phyloP scores from a whole-genome alignment of 768 basidiomycete species.

The Naganishia vaughanmartiniae region DNA sequence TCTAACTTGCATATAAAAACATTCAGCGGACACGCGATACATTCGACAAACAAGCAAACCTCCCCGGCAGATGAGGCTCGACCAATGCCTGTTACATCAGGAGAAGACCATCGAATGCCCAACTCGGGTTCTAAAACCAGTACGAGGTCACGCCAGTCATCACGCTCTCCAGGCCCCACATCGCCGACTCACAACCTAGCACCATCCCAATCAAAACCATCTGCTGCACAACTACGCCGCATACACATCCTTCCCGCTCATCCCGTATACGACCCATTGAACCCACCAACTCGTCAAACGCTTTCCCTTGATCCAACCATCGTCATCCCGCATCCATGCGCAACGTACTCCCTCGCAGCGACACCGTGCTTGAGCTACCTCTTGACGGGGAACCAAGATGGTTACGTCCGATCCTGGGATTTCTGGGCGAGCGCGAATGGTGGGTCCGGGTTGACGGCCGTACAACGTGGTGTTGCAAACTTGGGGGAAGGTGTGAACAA shows the following conservation, averaged over 20 bases:
- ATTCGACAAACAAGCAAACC: neutral
- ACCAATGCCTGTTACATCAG: neutral
- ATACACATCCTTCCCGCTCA: neutral
- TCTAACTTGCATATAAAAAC: neutral
- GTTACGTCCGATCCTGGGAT: slow-evolving; percentile 88
- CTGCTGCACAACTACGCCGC: slow-evolving; percentile 5
- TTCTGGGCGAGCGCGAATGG: slow-evolving; percentile 84
- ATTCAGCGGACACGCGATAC: neutral
- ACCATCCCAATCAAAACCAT: slow-evolving; percentile 4
- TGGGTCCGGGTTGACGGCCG: slow-evolving; percentile 78
- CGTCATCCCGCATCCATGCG: slow-evolving; percentile 81
- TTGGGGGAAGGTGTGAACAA: slow-evolving; percentile 91
- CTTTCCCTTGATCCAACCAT: slow-evolving; percentile 75
- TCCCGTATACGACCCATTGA: slow-evolving; percentile 4
- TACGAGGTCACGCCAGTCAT: slow-evolving; percentile 16
- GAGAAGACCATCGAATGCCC: neutral
- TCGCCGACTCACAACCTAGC: slow-evolving; percentile 3
- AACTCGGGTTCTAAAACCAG: neutral
- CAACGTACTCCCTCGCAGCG: slow-evolving; percentile 81
- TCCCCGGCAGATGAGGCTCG: neutral
- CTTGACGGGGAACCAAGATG: slow-evolving; percentile 87
- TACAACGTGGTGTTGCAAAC: slow-evolving; percentile 81
- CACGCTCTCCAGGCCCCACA: neutral
- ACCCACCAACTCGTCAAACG: slow-evolving; percentile 4
- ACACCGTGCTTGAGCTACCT: slow-evolving; percentile 84